phyloP scores from a whole-genome alignment of 148 eudicot genomes.

The Rhododendron ovatum region DNA sequence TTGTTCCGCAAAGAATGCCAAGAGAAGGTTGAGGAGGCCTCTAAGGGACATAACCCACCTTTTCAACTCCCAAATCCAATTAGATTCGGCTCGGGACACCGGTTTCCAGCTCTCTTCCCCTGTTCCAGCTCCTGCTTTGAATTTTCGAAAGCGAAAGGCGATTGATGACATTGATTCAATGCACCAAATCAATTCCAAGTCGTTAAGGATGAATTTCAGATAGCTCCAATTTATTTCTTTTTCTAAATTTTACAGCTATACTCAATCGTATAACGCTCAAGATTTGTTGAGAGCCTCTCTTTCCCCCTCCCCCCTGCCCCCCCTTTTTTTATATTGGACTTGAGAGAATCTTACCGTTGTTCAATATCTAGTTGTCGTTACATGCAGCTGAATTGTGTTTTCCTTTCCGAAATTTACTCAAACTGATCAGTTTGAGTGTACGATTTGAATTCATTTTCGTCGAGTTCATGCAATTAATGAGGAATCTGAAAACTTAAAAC shows the following conservation, averaged over 20 bases:
- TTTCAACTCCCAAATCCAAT: slow-evolving; percentile 5
- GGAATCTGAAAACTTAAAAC: not conserved
- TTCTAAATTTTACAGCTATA: not conserved
- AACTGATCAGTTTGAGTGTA: not conserved
- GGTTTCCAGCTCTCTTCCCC: not conserved
- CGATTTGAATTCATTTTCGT: not conserved
- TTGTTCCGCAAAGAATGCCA: not conserved
- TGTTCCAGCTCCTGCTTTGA: not conserved
- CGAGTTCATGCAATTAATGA: not conserved
- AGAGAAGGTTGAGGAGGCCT: slow-evolving; percentile 16
- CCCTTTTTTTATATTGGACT: not conserved
- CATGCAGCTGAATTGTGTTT: not conserved
- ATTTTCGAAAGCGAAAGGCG: slow-evolving; percentile 5
- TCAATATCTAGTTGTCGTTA: not conserved
- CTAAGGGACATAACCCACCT: slow-evolving; percentile 20
- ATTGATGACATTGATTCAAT: not conserved
- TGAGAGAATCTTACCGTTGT: not conserved
- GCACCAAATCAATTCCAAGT: not conserved
- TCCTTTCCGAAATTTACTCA: not conserved
- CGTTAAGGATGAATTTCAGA: slow-evolving; percentile 1
- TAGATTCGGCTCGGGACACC: not conserved
- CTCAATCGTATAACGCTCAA: not conserved
- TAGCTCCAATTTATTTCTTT: not conserved
- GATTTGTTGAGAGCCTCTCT: not conserved
- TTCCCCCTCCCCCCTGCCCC: no score